Evolutionary conservation across 2,329 filamentous ascomycete species (phyloP), one percentile per base, ranked within the genome.

Genomic region (Mycogone perniciosa): DNA sequence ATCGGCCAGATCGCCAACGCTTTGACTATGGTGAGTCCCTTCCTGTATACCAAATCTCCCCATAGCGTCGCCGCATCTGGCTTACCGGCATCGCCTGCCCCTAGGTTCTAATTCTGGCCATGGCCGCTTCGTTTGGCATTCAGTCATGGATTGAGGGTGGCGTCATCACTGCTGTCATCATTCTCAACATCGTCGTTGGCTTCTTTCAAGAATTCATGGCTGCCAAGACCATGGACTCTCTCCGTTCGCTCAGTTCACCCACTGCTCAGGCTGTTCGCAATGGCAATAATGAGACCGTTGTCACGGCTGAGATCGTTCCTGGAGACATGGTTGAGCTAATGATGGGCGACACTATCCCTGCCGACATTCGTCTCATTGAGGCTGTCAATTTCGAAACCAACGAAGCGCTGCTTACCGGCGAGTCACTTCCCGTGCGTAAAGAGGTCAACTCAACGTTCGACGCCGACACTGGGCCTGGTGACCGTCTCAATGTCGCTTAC

Each of bases 351-450:
- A 80, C 79, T n/a, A 72, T 84, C 27, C 80, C 81, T 20, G 81
- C 80, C 4, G 81, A 84, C 57, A 64, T 84, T 6, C 72, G 79
- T 46, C 60, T 77, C 2, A 58, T 82, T 35, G 77, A 83, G 55
- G 76, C 73, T 27, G 76, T 85, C 69, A 87, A 87, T 64, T 76
- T 84, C 39, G 82, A 84, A 58, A 85, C 81, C 55, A 84, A 89
- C 54, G 81, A 85, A 62, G 80, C 81, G 1, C 71, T 83, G 20
- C 72, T 85, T 9, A 85, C 82, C 2, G 82, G 82, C 44, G 82
- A 85, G 63, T 83, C 81, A 7, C 68, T 83, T 0, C 81, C 81
- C 13, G 76, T 82, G 2, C 72, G 71, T 62, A 79, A 85, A 67
- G 70, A 77, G 58, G 62, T 73, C 6, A 64, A 70, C 26, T 62